These are phyloP conservation scores for Graphilbum fragrans DNA, from an alignment of 2,329 filamentous ascomycete species.

Conservation along the genomic window DNA sequence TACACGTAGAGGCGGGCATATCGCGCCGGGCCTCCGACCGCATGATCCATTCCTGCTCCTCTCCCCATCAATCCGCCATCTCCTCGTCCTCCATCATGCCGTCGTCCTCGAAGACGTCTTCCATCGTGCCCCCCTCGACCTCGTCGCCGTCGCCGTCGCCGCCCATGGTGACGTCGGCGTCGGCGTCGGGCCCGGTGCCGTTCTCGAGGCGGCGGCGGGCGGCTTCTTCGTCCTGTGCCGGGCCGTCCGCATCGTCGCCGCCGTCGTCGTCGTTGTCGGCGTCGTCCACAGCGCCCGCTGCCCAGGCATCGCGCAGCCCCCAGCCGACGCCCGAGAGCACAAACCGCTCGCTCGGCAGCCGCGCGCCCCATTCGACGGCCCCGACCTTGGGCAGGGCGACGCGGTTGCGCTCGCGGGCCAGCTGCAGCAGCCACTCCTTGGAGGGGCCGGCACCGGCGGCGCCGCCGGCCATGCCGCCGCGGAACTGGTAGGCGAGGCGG, in stretches of 20 bases:
- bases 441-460: slow-evolving; percentile 36
- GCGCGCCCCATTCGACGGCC: slow-evolving; percentile 54
- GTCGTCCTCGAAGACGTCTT: slow-evolving; percentile 27
- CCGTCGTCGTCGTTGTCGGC: slow-evolving; percentile 30
- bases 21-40: too few relatives aligned
- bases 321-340: slow-evolving; percentile 54
- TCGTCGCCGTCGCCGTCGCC: slow-evolving; percentile 42
- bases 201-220: not conserved
- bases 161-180: slow-evolving; percentile 19
- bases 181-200: slow-evolving; percentile 24
- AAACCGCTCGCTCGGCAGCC: slow-evolving; percentile 56
- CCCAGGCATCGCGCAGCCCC: slow-evolving; percentile 50
- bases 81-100: slow-evolving; percentile 21
- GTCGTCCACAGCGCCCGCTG: slow-evolving; percentile 25
- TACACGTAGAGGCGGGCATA: too few relatives aligned
- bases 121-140: slow-evolving; percentile 42
- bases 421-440: slow-evolving; percentile 67
- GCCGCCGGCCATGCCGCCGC: slow-evolving; percentile 35
- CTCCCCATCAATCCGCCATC: slow-evolving; percentile 11
- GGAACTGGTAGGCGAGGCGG: slow-evolving; percentile 58
- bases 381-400: slow-evolving; percentile 50
- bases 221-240: slow-evolving; percentile 17
- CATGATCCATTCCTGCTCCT: not conserved
- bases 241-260: slow-evolving; percentile 22
- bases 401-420: slow-evolving; percentile 61